Evolutionary conservation across 345 rosid species (phyloP), one percentile per base, ranked within the genome.

Genomic region (Lumnitzera racemosa): DNA sequence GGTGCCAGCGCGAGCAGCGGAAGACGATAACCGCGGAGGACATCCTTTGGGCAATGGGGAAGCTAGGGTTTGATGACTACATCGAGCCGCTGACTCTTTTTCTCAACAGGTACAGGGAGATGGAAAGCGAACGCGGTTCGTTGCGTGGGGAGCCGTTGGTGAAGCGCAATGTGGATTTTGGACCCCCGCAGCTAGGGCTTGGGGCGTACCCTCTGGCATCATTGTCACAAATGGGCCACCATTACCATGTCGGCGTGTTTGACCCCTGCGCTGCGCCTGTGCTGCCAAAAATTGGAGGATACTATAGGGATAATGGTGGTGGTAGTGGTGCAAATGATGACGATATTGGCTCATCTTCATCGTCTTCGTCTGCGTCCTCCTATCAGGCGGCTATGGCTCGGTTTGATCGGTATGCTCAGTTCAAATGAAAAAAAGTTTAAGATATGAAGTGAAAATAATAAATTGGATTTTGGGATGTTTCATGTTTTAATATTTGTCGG

Each of bases 1-100:
- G 61, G 46, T 67, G 71, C 71, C 61, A 50, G 71, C 66, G 55
- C 16, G 71, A 67, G 66, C 66, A 67, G 61, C 64, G 71, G 61
- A 67, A 61, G 61, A 67, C 71, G 16, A 49, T 67, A 49, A 61
- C 71, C 0, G 66, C 71, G 12, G 66, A 67, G 66, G 71, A 67
- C 66, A 24, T 67, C 52, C 71, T 67, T 23, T 67, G 71, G 71
- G 71, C 71, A 8, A 60, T 67, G 71, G 71, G 71, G 27, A 61
- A 67, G 65, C 71, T 67, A 5, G 71, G 71, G 61, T 61, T 67
- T 25, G 66, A 67, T 20, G 51, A 61, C 71, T 67, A 67, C 56
- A 20, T 67, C 15, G 71, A 56, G 61, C 71, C 71, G 2, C 71
- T 67, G 61, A 55, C 56, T 29, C n/a, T 67, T 8, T 67, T 53